These are phyloP conservation scores for Silene uniflora DNA, from an alignment of 148 eudicot species.

Conservation along the genomic window DNA sequence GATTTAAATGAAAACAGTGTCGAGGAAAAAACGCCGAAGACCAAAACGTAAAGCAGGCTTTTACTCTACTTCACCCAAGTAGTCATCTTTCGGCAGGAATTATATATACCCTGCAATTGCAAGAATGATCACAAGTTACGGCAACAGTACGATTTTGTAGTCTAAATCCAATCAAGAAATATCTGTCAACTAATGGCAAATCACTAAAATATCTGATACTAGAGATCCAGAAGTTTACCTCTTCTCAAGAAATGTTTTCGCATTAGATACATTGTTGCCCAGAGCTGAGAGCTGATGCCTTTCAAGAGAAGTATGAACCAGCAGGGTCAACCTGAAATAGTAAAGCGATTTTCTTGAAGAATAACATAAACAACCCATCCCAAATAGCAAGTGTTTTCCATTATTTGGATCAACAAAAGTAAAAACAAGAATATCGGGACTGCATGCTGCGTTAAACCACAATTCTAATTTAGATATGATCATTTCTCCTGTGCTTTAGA, in stretches of 20 bases:
- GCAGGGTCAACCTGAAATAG: slow-evolving; percentile 84
- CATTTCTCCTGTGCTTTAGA: not conserved
- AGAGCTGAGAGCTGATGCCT: slow-evolving; percentile 99
- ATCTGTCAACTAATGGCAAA: not conserved
- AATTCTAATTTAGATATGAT: not conserved
- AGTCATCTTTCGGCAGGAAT: slow-evolving; percentile 91
- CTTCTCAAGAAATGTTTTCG: slow-evolving; percentile 97
- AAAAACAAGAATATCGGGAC: not conserved
- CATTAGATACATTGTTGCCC: slow-evolving; percentile 99
- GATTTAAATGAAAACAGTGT: not conserved
- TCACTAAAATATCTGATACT: too few relatives aligned
- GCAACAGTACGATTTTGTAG: not conserved
- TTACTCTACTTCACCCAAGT: slow-evolving; percentile 88
- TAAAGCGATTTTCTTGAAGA: not conserved
- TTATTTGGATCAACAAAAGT: not conserved
- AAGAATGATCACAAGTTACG: not conserved
- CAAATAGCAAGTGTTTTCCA: not conserved
- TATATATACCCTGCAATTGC: slow-evolving; percentile 56
- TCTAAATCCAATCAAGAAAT: not conserved
- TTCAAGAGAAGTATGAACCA: slow-evolving; percentile 99
- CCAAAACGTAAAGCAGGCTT: not conserved
- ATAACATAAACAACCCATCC: not conserved
- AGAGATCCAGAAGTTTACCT: too few relatives aligned
- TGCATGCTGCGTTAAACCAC: not conserved
- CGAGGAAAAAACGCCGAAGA: not conserved